Conservation (phyloP, 2,329 filamentous ascomycete species). For the Verticillium zaregamsianum region DNA sequence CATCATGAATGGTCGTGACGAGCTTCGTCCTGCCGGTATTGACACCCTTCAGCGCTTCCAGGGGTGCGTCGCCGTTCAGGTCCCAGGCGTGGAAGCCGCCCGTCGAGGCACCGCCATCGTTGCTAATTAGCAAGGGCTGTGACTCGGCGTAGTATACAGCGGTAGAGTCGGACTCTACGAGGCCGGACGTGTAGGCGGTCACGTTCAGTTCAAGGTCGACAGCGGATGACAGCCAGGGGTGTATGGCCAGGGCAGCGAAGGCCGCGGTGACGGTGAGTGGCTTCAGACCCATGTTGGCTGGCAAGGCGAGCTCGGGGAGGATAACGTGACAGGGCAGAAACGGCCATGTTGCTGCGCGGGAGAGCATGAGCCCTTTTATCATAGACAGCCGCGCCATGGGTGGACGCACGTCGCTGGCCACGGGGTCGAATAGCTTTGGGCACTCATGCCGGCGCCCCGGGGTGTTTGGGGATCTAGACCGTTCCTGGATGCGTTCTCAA, state of each 20-base stretch:
- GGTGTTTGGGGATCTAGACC: background rate
- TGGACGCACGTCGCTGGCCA: background rate
- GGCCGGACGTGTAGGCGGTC: conserved; percentile 24
- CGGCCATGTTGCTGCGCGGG: background rate
- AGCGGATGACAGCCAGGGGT: conserved; percentile 4
- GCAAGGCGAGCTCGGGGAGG: conserved; percentile 1
- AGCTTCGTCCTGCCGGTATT: conserved; percentile 41
- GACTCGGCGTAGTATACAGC: conserved; percentile 31
- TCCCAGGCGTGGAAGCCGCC: conserved; percentile 37
- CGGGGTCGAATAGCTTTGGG: background rate
- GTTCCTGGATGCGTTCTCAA: background rate
- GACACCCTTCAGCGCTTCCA: conserved; percentile 25
- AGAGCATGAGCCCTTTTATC: background rate
- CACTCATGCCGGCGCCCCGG: background rate
- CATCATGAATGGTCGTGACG: conserved; percentile 31
- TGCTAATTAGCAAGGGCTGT: conserved; percentile 36
- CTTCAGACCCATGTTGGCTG: conserved; percentile 6
- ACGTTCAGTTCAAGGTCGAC: conserved; percentile 20
- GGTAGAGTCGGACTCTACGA: conserved; percentile 37
- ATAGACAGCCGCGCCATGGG: background rate
- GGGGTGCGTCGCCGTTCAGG: conserved; percentile 21
- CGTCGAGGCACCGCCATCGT: conserved; percentile 37
- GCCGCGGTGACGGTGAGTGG: conserved; percentile 6
- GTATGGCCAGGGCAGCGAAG: conserved; percentile 4
- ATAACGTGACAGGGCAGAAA: conserved; percentile 7